Conservation (phyloP, 2,329 filamentous ascomycete species). For the Monosporascus cannonballus region DNA sequence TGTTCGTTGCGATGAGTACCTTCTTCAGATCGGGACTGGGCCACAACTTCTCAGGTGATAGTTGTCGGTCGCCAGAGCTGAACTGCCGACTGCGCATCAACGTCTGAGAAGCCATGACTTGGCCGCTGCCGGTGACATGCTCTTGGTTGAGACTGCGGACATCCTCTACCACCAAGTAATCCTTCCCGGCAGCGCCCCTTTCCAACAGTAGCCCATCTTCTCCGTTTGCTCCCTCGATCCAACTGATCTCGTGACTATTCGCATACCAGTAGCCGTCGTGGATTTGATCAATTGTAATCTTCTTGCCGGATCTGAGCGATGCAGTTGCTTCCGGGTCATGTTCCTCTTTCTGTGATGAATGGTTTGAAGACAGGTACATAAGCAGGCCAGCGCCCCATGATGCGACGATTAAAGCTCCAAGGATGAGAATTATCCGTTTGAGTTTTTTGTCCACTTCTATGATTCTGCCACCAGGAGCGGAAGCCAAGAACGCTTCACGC, state of each 20-base stretch:
- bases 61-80: conserved; percentile 45
- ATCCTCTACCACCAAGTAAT: conserved; percentile 82
- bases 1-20: conserved; percentile 72
- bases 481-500: conserved; percentile 47
- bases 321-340: conserved; percentile 64
- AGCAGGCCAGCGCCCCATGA: conserved; percentile 65
- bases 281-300: conserved; percentile 67
- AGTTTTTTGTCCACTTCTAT: conserved; percentile 61
- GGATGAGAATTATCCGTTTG: conserved; percentile 55
- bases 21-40: conserved; percentile 81
- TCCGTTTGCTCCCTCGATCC: conserved; percentile 68
- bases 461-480: conserved; percentile 30
- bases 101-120: conserved; percentile 49
- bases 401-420: conserved; percentile 54
- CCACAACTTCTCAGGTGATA: conserved; percentile 57
- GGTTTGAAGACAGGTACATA: conserved; percentile 58
- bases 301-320: conserved; percentile 59
- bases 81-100: conserved; percentile 70
- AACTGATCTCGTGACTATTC: conserved; percentile 61
- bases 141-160: conserved; percentile 53
- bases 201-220: conserved; percentile 85
- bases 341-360: conserved; percentile 48
- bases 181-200: conserved; percentile 54
- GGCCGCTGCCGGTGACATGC: conserved; percentile 29
- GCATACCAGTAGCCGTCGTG: conserved; percentile 59